Evolutionary conservation across 1,284 basidiomycete species (phyloP).

Genomic region (Macrocybe sp.): DNA sequence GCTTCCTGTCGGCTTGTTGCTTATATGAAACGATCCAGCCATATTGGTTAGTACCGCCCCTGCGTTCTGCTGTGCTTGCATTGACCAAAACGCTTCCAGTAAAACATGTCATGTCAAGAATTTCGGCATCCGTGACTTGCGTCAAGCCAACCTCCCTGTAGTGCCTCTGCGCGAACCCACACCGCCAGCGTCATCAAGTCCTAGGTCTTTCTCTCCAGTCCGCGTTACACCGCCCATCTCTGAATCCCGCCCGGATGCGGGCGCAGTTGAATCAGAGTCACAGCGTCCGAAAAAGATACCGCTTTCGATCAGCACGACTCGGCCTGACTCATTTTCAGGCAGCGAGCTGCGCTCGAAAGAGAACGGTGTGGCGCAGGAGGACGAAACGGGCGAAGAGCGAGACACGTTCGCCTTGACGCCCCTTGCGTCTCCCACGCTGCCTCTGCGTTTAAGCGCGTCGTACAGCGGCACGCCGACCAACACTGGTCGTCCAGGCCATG

Average conservation of each 20-base stretch:
- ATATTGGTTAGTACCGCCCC: conserved; percentile 46
- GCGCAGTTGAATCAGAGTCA: too few relatives aligned
- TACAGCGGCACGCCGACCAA: conserved; percentile 17
- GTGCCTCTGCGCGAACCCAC: too few relatives aligned
- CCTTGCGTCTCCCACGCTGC: background rate
- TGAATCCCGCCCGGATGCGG: too few relatives aligned
- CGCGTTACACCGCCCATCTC: too few relatives aligned
- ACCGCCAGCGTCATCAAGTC: too few relatives aligned
- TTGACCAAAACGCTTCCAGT: conserved; percentile 30
- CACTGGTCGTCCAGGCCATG: conserved; percentile 29
- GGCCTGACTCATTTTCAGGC: too few relatives aligned
- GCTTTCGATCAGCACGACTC: too few relatives aligned
- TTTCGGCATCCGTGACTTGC: conserved; percentile 69
- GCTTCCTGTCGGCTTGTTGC: background rate
- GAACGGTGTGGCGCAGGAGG: conserved; percentile 1
- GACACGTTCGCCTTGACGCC: conserved; percentile 3
- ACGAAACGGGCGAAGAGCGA: conserved; percentile 1
- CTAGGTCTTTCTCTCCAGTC: too few relatives aligned
- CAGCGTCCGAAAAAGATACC: too few relatives aligned
- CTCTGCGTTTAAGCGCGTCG: conserved; percentile 4
- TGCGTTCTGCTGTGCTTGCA: background rate
- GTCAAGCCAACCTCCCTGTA: conserved; percentile 60
- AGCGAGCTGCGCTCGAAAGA: too few relatives aligned
- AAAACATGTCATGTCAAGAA: conserved; percentile 70
- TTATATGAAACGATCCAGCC: conserved; percentile 34